These are phyloP conservation scores for Rhizophagus sp. DNA, from an alignment of 192 early-diverging fungal genomes.

Conservation along the genomic window DNA sequence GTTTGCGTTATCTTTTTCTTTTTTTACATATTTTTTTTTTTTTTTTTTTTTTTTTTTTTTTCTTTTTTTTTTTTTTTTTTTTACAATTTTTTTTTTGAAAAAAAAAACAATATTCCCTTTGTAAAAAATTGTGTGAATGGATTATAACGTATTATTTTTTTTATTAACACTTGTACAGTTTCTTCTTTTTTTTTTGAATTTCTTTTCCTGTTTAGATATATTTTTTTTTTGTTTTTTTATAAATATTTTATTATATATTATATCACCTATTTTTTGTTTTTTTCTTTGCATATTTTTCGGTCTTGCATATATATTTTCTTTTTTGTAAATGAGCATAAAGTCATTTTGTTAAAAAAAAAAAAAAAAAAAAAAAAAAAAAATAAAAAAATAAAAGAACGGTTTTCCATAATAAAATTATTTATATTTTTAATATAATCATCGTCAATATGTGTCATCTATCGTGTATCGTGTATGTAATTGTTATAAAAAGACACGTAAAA, in stretches of 20 bases:
- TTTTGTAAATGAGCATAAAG: background rate
- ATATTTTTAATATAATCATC: too few species aligned
- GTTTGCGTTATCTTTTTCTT: background rate
- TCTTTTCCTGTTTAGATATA: background rate
- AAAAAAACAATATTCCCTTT: background rate
- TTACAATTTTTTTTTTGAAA: background rate
- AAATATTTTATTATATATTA: background rate
- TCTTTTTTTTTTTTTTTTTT: background rate
- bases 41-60: background rate
- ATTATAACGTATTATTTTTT: background rate
- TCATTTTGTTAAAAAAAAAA: background rate
- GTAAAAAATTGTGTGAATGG: background rate
- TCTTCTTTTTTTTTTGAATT: background rate
- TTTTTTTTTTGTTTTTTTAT: background rate
- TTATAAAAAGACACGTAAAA: too few species aligned
- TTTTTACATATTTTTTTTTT: background rate
- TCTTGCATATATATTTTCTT: too few species aligned
- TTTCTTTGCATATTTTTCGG: background rate
- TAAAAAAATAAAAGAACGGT: too few species aligned
- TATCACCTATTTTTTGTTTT: background rate
- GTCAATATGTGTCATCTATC: too few species aligned
- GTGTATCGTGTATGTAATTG: too few species aligned
- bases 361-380: background rate
- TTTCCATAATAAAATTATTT: too few species aligned
- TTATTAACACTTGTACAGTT: background rate